A percentile compares a stretch with the other conserved stretches of the same genome.
Evolutionary conservation across 768 basidiomycete genomes (phyloP).

Genomic region (Termitomyces sp.): DNA sequence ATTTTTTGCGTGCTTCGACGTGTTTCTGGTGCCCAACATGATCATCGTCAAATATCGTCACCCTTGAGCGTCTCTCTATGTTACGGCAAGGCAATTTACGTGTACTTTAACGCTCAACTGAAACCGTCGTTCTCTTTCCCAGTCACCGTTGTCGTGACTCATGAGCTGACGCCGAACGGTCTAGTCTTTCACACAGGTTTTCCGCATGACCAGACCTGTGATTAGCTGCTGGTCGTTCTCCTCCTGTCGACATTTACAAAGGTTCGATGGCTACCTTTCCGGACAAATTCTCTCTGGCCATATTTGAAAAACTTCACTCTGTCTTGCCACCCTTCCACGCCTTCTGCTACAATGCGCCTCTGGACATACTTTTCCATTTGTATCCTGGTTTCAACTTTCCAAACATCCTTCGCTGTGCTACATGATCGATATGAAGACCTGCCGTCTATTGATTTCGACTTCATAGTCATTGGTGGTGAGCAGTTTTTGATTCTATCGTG

Average conservation of each 20-base stretch:
- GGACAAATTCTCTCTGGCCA: not conserved
- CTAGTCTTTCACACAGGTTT: not conserved
- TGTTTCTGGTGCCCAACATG: too few relatives aligned
- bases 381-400: not conserved
- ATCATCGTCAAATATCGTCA: too few relatives aligned
- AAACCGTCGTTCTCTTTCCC: too few relatives aligned
- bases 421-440: constrained; percentile 1
- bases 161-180: not conserved
- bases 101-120: too few relatives aligned
- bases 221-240: not conserved
- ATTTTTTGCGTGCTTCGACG: too few relatives aligned
- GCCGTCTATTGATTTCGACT: constrained; percentile 6
- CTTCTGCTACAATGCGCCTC: not conserved
- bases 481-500: not conserved
- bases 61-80: too few relatives aligned
- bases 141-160: too few relatives aligned
- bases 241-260: not conserved
- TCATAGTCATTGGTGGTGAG: constrained; percentile 12
- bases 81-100: too few relatives aligned
- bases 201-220: not conserved
- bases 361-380: not conserved
- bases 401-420: not conserved
- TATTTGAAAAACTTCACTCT: not conserved
- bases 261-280: not conserved
- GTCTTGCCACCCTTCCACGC: not conserved